These are phyloP conservation scores for Plenodomus biglobosus DNA, from an alignment of 2,329 filamentous ascomycete species.

Conservation along the genomic window DNA sequence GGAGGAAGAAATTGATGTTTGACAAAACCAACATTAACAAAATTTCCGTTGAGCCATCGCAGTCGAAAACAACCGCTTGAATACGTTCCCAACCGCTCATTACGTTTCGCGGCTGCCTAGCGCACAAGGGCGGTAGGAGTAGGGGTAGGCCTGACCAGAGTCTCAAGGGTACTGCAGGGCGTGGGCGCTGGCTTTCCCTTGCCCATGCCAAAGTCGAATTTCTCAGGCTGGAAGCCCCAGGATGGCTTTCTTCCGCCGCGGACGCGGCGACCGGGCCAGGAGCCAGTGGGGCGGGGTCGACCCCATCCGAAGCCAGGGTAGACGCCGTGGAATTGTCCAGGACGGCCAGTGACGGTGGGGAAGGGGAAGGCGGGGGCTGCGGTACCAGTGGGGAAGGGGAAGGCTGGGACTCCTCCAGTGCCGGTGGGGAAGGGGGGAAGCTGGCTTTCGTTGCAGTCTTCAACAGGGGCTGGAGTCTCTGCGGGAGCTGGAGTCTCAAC, in stretches of 20 bases:
- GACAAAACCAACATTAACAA: no score
- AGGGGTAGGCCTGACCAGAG: constrained; percentile 23
- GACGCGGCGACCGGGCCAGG: constrained; percentile 10
- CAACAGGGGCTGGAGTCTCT: not conserved
- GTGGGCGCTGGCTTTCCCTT: constrained; percentile 12
- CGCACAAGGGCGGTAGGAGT: constrained; percentile 15
- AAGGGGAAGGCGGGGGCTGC: constrained; percentile 1
- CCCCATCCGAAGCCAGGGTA: constrained; percentile 17
- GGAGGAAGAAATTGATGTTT: no score
- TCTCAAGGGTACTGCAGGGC: constrained; percentile 27
- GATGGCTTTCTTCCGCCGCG: constrained; percentile 10
- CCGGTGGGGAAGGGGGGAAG: constrained; percentile 1
- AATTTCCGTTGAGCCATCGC: no score
- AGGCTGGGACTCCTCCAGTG: constrained; percentile 3
- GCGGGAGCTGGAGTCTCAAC: constrained; percentile 1
- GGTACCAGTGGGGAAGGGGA: constrained; percentile 9
- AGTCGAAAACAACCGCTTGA: no score
- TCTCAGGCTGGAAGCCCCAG: constrained; percentile 8
- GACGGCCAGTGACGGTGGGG: constrained; percentile 10
- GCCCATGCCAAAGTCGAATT: constrained; percentile 8
- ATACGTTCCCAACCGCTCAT: no score
- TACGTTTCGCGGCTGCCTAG: not conserved
- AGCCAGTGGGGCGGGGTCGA: constrained; percentile 19
- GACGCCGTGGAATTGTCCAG: constrained; percentile 4
- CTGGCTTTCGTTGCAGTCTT: no score